A percentile compares a stretch with the other conserved stretches of the same genome.
Evolutionary conservation across 495 filamentous ascomycete genomes (phyloP).

Genomic region (Penicillium manginii): DNA sequence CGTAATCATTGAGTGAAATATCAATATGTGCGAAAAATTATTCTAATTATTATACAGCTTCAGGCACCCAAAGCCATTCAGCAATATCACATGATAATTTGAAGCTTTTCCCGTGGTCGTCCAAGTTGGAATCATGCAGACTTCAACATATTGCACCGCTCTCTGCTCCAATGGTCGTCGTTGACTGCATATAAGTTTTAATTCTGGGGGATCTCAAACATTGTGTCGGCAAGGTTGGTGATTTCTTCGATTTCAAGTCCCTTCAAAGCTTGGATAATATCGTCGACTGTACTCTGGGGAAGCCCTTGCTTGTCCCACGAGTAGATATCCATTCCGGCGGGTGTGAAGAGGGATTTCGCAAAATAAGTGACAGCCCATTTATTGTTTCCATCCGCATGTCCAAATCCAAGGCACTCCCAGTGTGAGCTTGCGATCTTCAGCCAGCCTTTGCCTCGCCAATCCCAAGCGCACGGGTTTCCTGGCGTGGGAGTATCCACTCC

Average conservation of each 20-base stretch:
- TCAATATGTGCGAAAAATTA: no score
- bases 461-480: conserved; percentile 53
- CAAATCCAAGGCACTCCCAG: conserved; percentile 78
- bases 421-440: conserved; percentile 64
- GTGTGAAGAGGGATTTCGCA: conserved; percentile 72
- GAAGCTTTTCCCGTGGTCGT: no score
- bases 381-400: conserved; percentile 49
- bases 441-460: conserved; percentile 73
- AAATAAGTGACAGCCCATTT: conserved; percentile 78
- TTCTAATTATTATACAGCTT: no score
- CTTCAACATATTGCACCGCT: neutral
- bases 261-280: conserved; percentile 48
- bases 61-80: no score
- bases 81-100: no score
- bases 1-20: no score
- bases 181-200: neutral
- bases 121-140: no score
- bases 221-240: conserved; percentile 16
- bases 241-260: conserved; percentile 30
- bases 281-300: conserved; percentile 46
- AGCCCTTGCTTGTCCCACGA: conserved; percentile 57
- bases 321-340: conserved; percentile 76
- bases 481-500: conserved; percentile 63
- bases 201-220: conserved; percentile 28
- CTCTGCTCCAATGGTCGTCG: neutral